Percentiles rank a stretch among this genome's conserved stretches.
Conservation (phyloP, 2,329 filamentous ascomycete species). For the Stachybotrys chartarum region DNA sequence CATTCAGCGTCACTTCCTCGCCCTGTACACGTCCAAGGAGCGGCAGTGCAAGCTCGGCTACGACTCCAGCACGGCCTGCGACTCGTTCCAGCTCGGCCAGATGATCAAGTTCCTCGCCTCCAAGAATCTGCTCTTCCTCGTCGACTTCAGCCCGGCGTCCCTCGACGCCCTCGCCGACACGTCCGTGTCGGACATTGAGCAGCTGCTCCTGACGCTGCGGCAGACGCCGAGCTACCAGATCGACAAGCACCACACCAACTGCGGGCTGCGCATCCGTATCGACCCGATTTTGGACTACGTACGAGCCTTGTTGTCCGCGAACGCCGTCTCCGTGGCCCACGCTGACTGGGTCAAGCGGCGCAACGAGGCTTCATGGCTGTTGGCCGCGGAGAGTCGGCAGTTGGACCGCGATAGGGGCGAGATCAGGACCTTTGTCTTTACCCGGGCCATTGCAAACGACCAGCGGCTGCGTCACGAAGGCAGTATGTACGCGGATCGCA, state of each 20-base stretch:
- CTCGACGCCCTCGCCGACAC: slow-evolving; percentile 36
- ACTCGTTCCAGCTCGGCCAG: slow-evolving; percentile 72
- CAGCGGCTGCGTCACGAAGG: slow-evolving; percentile 42
- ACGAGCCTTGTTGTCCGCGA: slow-evolving; percentile 45
- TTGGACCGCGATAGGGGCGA: slow-evolving; percentile 7
- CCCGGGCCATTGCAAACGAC: slow-evolving; percentile 41
- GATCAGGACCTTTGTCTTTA: slow-evolving; percentile 37
- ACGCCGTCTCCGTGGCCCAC: slow-evolving; percentile 34
- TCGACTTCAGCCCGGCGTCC: slow-evolving; percentile 45
- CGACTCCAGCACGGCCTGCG: slow-evolving; percentile 63
- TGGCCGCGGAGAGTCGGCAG: slow-evolving; percentile 7
- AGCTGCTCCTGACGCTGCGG: slow-evolving; percentile 52
- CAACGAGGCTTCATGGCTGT: slow-evolving; percentile 32
- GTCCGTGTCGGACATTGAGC: slow-evolving; percentile 54
- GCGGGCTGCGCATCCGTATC: slow-evolving; percentile 59
- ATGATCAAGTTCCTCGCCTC: slow-evolving; percentile 64
- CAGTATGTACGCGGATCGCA: slow-evolving; percentile 40
- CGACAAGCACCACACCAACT: slow-evolving; percentile 66
- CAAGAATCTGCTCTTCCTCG: slow-evolving; percentile 53
- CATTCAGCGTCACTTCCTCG: slow-evolving; percentile 60
- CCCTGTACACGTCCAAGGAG: slow-evolving; percentile 58
- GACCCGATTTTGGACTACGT: slow-evolving; percentile 61
- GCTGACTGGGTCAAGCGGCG: slow-evolving; percentile 38
- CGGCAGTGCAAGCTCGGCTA: slow-evolving; percentile 68
- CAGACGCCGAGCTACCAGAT: slow-evolving; percentile 68